Conservation (phyloP, 352 stramenopile species). For the Pythium folliculosum region DNA sequence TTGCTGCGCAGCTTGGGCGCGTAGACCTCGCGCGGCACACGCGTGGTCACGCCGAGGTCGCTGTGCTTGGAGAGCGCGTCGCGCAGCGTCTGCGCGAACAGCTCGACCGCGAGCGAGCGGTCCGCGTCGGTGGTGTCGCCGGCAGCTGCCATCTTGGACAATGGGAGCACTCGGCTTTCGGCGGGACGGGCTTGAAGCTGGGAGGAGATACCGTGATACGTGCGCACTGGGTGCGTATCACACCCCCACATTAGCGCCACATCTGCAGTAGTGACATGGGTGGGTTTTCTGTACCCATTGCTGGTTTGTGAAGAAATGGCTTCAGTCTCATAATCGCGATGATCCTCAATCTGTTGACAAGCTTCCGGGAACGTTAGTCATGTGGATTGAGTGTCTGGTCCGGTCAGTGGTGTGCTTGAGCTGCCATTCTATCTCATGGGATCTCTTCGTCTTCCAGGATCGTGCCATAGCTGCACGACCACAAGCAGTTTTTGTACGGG, state of each 20-base stretch:
- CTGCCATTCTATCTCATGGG: not conserved
- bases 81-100: slow-evolving; percentile 1
- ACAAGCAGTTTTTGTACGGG: not conserved
- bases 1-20: not conserved
- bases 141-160: not conserved
- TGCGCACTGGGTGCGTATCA: not conserved
- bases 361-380: no score
- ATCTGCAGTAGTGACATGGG: not conserved
- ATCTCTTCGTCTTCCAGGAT: not conserved
- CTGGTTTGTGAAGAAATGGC: not conserved
- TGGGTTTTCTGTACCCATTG: not conserved
- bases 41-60: slow-evolving; percentile 3
- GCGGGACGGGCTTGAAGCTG: not conserved
- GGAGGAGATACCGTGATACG: not conserved
- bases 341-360: no score
- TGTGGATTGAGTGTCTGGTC: no score
- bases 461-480: no score
- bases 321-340: not conserved
- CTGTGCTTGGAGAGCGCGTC: not conserved
- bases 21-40: slow-evolving; percentile 7
- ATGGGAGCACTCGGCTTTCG: not conserved
- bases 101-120: not conserved
- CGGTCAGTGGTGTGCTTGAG: not conserved
- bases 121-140: not conserved
- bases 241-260: not conserved